Evolutionary conservation across 73 alveolate species (phyloP).

Genomic region (Paraurostyla sp.): DNA sequence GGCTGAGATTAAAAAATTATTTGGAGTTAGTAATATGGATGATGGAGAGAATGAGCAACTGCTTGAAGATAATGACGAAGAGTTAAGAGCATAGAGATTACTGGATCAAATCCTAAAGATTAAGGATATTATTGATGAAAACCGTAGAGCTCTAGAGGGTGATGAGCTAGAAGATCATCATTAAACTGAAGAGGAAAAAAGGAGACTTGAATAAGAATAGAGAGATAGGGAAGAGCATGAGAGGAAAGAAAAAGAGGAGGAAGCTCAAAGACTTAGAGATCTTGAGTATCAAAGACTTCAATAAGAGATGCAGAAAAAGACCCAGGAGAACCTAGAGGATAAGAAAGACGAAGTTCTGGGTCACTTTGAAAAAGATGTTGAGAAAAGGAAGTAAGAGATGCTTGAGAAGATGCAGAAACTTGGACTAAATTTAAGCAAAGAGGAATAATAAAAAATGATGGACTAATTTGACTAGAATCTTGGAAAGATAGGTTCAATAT

Average conservation of each 20-base stretch:
- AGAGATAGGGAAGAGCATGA: slow-evolving; percentile 41
- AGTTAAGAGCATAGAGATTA: slow-evolving; percentile 14
- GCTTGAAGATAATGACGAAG: not conserved
- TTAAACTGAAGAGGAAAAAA: slow-evolving; percentile 11
- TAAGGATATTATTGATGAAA: slow-evolving; percentile 25
- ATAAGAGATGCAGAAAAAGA: not conserved
- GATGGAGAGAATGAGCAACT: slow-evolving; percentile 52
- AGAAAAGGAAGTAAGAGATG: slow-evolving; percentile 42
- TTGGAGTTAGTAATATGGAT: not conserved
- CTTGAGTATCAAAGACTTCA: not conserved
- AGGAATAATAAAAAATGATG: slow-evolving; percentile 32
- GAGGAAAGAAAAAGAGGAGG: not conserved
- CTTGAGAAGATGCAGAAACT: slow-evolving; percentile 25
- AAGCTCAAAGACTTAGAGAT: slow-evolving; percentile 11
- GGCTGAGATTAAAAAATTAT: slow-evolving; percentile 38
- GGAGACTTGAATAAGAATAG: slow-evolving; percentile 9
- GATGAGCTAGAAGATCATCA: slow-evolving; percentile 26
- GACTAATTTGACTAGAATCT: slow-evolving; percentile 57
- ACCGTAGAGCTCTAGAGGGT: slow-evolving; percentile 29
- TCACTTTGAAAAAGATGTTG: slow-evolving; percentile 17
- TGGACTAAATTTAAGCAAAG: not conserved
- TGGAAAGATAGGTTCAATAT: slow-evolving; percentile 45
- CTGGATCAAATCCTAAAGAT: slow-evolving; percentile 26
- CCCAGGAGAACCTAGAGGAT: not conserved
- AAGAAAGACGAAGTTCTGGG: slow-evolving; percentile 45